phyloP scores from a whole-genome alignment of 192 early-diverging fungal genomes.

The Coemansia sp. region DNA sequence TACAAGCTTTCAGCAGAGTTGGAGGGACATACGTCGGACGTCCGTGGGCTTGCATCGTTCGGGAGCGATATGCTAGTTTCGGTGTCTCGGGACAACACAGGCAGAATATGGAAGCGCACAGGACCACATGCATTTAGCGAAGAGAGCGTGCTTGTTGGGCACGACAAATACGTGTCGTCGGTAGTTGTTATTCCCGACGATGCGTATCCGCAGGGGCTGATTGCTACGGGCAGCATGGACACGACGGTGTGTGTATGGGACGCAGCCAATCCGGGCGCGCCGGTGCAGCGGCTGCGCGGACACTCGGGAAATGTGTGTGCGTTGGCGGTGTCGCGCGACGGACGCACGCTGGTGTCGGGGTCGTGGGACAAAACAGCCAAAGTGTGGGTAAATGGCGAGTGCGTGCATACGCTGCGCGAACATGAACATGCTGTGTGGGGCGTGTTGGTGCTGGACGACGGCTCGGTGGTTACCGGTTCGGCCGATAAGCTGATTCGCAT shows the following conservation, averaged over 20 bases:
- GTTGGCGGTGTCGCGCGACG: slow-evolving; percentile 60
- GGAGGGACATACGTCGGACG: slow-evolving; percentile 59
- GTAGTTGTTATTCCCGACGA: slow-evolving; percentile 60
- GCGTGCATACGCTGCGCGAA: slow-evolving; percentile 67
- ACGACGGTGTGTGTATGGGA: slow-evolving; percentile 84
- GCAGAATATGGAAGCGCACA: slow-evolving; percentile 69
- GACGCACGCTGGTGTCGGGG: slow-evolving; percentile 82
- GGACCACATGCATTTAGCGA: slow-evolving; percentile 54
- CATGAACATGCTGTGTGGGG: slow-evolving; percentile 90
- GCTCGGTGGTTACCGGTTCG: slow-evolving; percentile 76
- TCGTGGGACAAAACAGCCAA: slow-evolving; percentile 96
- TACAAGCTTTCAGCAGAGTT: slow-evolving; percentile 59
- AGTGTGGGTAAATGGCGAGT: slow-evolving; percentile 83
- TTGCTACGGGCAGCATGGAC: slow-evolving; percentile 82
- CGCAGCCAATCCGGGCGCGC: slow-evolving; percentile 56
- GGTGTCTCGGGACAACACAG: slow-evolving; percentile 74
- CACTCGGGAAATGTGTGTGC: slow-evolving; percentile 89
- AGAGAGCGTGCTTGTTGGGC: slow-evolving; percentile 59
- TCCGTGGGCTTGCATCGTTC: slow-evolving; percentile 64
- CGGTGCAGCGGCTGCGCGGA: slow-evolving; percentile 70
- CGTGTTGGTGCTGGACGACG: slow-evolving; percentile 74
- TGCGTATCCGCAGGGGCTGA: slow-evolving; percentile 70
- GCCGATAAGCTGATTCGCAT: slow-evolving; percentile 89
- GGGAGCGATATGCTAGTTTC: slow-evolving; percentile 64
- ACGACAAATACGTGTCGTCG: slow-evolving; percentile 79